phyloP scores from a whole-genome alignment of 148 eudicot species.

The Chenopodium formosanum region DNA sequence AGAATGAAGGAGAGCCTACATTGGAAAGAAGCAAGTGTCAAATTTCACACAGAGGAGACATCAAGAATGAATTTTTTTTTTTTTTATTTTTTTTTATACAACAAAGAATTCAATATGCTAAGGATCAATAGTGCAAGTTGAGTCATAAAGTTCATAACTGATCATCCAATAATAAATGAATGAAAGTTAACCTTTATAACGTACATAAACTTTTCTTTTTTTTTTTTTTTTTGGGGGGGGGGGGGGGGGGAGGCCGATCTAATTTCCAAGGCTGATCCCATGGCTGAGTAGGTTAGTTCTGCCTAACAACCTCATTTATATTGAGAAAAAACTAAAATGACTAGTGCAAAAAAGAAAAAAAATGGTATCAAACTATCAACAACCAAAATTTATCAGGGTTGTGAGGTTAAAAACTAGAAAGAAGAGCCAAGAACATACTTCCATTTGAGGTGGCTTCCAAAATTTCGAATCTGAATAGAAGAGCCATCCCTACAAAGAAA shows the following conservation, averaged over 20 bases:
- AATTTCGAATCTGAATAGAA: constrained; percentile 84
- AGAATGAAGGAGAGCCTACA: constrained; percentile 93
- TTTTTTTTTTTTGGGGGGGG: no score
- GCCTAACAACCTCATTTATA: no score
- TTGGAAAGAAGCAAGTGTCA: constrained; percentile 1
- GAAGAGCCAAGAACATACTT: constrained; percentile 50
- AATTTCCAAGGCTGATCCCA: no score
- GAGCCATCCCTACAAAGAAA: constrained; percentile 84
- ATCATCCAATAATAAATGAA: background rate
- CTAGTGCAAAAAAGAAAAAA: no score
- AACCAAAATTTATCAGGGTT: no score
- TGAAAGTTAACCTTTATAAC: background rate
- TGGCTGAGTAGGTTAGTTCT: no score
- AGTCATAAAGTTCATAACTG: background rate
- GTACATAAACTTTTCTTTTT: no score
- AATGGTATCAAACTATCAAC: no score
- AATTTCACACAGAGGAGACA: background rate
- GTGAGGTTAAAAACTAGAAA: no score
- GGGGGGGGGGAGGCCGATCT: no score
- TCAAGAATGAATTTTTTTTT: background rate
- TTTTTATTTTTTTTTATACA: background rate
- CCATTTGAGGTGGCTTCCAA: constrained; percentile 97
- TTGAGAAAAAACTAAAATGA: no score
- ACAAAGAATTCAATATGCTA: constrained; percentile 8
- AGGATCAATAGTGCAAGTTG: background rate